Evolutionary conservation across 2,329 filamentous ascomycete genomes (phyloP), one percentile per base, ranked within the genome.

Genomic region (Monilinia fructicola): DNA sequence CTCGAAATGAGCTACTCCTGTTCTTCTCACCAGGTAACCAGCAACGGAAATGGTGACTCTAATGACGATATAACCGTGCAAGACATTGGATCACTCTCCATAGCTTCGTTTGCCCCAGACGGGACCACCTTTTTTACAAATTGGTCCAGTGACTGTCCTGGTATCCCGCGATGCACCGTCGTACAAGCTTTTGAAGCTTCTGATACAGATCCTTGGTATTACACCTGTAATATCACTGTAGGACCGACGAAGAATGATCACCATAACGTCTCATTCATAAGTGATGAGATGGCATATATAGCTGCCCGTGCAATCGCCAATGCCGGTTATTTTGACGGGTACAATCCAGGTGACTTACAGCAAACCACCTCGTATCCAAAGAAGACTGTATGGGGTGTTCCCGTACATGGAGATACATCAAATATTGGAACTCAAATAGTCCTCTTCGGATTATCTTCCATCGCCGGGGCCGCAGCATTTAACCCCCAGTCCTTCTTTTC

Each of bases 351-450:
- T 1, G 38, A 68, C 9, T 54, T 40, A 18, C 73, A 63, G 54
- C 75, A 77, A 68, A 78, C 74, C 54, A 79, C 81, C 69, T 78
- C 77, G 12, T 83, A 82, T 61, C 81, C 81, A 0, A 74, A 76
- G 35, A 78, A 80, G 61, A 77, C 78, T 1, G 67, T 74, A 5
- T 81, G 78, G 61, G 81, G 81, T 2, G 48, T 53, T 0, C 72
- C 77, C 3, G 63, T 71, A 16, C 65, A 73, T 16, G 81, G 81
- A 1, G 69, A 71, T 31, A 52, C 54, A 0, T 40, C 72, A 0
- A 65, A 63, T 0, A 79, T 85, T 73, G 81, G 77, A 4, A 72
- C 71, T 11, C 62, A 74, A 7, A 74, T 81, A 21, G 72, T 78
- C 0, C 69, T 74, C 1, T 83, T 79, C 62, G 73, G 78, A 3